phyloP scores from a whole-genome alignment of 345 rosid genomes.

The Raphanus sativus region DNA sequence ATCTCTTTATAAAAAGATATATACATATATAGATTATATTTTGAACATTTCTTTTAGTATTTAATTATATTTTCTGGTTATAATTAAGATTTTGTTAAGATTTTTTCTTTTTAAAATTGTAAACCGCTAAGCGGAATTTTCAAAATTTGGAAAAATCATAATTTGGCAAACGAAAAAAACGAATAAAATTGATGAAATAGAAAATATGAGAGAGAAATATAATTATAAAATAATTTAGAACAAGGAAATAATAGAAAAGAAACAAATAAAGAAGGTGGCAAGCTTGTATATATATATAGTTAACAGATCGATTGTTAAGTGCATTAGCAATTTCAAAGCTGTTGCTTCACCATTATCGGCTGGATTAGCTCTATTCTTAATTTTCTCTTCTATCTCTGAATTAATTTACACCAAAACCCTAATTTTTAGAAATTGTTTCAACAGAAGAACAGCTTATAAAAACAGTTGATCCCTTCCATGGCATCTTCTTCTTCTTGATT shows the following conservation, averaged over 20 bases:
- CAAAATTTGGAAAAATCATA: background rate
- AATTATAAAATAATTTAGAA: background rate
- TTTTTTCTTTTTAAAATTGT: background rate
- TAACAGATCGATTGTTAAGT: background rate
- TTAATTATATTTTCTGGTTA: background rate
- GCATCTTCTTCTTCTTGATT: slow-evolving; percentile 10
- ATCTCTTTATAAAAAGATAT: background rate
- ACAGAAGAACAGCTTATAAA: slow-evolving; percentile 21
- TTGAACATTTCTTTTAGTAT: background rate
- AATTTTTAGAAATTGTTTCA: slow-evolving; percentile 10
- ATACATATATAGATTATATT: background rate
- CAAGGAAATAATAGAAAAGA: background rate
- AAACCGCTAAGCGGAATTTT: background rate
- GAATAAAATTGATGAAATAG: background rate
- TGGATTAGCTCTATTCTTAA: background rate
- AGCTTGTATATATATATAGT: background rate
- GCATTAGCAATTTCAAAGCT: background rate
- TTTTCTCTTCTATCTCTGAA: slow-evolving; percentile 11
- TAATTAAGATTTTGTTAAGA: background rate
- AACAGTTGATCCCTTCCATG: background rate
- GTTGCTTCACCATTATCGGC: background rate
- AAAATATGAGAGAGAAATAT: background rate
- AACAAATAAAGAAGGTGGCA: background rate
- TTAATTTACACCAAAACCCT: slow-evolving; percentile 15
- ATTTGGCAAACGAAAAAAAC: background rate